A percentile compares a stretch with the other conserved stretches of the same genome.
Evolutionary conservation across 331 rosid species (phyloP).

Genomic region (Erythrophleum ivorense): DNA sequence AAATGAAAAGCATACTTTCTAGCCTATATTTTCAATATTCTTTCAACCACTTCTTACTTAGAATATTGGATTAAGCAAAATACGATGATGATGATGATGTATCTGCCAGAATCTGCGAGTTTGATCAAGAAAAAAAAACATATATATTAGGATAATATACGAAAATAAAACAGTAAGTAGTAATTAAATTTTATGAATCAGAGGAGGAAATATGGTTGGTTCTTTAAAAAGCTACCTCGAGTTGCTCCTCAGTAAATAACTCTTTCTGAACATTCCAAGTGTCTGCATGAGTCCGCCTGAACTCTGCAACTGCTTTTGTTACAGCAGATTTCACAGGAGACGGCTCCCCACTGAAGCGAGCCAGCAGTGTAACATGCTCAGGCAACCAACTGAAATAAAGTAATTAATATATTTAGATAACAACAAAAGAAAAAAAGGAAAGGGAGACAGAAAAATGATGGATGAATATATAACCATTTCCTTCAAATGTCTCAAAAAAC

Average conservation of each 20-base stretch:
- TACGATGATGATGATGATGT: slow-evolving; percentile 95
- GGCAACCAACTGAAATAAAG: slow-evolving; percentile 86
- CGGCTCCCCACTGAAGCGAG: slow-evolving; percentile 90
- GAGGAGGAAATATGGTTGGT: not conserved
- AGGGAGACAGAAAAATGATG: not conserved
- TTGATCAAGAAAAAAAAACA: slow-evolving; percentile 8
- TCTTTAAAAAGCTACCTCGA: slow-evolving; percentile 69
- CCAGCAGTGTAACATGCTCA: slow-evolving; percentile 86
- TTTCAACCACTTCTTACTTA: slow-evolving; percentile 44
- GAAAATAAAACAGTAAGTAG: not conserved
- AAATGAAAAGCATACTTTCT: slow-evolving; percentile 43
- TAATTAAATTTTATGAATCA: slow-evolving; percentile 11
- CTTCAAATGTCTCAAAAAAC: slow-evolving; percentile 24
- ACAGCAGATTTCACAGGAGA: slow-evolving; percentile 77
- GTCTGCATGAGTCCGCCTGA: slow-evolving; percentile 98
- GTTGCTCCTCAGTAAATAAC: slow-evolving; percentile 89
- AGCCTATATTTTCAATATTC: slow-evolving; percentile 42
- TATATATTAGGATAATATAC: slow-evolving; percentile 20
- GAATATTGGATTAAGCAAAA: slow-evolving; percentile 75
- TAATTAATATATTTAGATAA: slow-evolving; percentile 25
- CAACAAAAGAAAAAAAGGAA: not conserved
- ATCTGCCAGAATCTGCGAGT: slow-evolving; percentile 87
- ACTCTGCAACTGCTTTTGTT: slow-evolving; percentile 97
- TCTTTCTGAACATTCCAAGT: slow-evolving; percentile 98
- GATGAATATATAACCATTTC: slow-evolving; percentile 27